These are phyloP conservation scores for Exsudoporus frostii DNA, from an alignment of 768 basidiomycete genomes.

Conservation along the genomic window DNA sequence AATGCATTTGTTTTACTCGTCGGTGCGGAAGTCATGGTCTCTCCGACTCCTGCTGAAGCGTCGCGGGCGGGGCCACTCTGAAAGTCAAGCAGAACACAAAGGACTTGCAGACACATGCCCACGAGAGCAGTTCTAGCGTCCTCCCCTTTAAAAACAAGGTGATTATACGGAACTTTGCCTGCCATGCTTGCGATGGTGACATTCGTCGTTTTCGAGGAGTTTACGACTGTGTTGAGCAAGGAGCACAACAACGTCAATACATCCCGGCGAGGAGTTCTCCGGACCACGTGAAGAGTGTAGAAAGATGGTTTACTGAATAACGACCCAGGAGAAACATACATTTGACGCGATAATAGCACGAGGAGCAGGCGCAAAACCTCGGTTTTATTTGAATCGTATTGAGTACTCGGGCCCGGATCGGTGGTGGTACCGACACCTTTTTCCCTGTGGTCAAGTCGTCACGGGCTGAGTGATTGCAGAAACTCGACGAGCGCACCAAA, in stretches of 20 bases:
- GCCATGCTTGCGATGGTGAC: constrained; percentile 66
- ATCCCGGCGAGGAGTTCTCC: constrained; percentile 71
- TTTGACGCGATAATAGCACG: constrained; percentile 85
- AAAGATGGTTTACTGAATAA: constrained; percentile 71
- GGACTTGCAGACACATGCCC: constrained; percentile 69
- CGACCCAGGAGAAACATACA: constrained; percentile 71
- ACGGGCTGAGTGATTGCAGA: constrained; percentile 1
- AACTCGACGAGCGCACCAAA: constrained; percentile 58
- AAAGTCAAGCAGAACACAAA: constrained; percentile 76
- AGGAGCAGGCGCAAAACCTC: constrained; percentile 89
- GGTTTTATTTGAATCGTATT: constrained; percentile 75
- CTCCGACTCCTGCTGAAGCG: constrained; percentile 37
- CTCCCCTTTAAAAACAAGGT: constrained; percentile 87
- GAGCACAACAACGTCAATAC: constrained; percentile 94
- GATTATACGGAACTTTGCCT: constrained; percentile 83
- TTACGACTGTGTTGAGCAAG: constrained; percentile 85
- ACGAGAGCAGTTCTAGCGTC: constrained; percentile 73
- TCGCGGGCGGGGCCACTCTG: constrained; percentile 75
- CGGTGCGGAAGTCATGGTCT: constrained; percentile 44
- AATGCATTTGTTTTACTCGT: constrained; percentile 81
- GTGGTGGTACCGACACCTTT: constrained; percentile 89
- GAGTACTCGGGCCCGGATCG: constrained; percentile 60
- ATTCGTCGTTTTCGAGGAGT: constrained; percentile 50
- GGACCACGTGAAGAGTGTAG: constrained; percentile 76
- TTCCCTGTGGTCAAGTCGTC: constrained; percentile 57